phyloP scores from a whole-genome alignment of 768 basidiomycete genomes.

The Trametes coccinea region DNA sequence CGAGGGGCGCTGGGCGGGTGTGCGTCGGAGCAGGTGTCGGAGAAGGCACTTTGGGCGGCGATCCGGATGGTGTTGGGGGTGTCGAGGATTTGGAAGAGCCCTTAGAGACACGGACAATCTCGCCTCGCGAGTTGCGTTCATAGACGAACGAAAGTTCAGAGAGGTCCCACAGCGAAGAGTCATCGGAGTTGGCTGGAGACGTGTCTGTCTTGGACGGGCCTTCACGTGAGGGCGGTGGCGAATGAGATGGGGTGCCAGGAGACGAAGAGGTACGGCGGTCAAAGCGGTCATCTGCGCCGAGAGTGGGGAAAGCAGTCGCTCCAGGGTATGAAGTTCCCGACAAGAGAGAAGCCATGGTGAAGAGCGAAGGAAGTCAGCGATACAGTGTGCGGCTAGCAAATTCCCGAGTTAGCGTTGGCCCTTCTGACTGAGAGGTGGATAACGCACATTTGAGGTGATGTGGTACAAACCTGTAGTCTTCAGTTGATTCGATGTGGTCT shows the following conservation, averaged over 20 bases:
- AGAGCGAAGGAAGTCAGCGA: slow-evolving; percentile 3
- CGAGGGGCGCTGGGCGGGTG: slow-evolving; percentile 49
- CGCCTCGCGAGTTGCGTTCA: slow-evolving; percentile 53
- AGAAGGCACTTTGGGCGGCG: slow-evolving; percentile 33
- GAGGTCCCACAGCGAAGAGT: slow-evolving; percentile 45
- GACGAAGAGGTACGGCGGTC: slow-evolving; percentile 15
- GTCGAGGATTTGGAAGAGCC: slow-evolving; percentile 49
- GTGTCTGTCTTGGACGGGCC: slow-evolving; percentile 4
- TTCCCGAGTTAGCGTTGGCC: not conserved
- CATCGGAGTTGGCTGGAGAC: slow-evolving; percentile 47
- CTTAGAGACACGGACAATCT: slow-evolving; percentile 58
- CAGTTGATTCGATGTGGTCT: not conserved
- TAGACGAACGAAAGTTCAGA: slow-evolving; percentile 72
- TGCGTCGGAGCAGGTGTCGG: slow-evolving; percentile 39
- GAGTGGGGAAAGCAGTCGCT: slow-evolving; percentile 7
- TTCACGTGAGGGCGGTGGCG: slow-evolving; percentile 15
- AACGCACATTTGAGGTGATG: slow-evolving; percentile 1
- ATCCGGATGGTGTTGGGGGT: slow-evolving; percentile 43
- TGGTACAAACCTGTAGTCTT: slow-evolving; percentile 10
- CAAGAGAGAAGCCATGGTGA: slow-evolving; percentile 1
- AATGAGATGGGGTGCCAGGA: slow-evolving; percentile 19
- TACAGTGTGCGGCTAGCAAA: slow-evolving; percentile 1
- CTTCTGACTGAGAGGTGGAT: not conserved
- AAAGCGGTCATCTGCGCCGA: slow-evolving; percentile 7
- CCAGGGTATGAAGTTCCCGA: slow-evolving; percentile 3